Conservation (phyloP, 2,329 filamentous ascomycete genomes). For the Endothia cerciana region DNA sequence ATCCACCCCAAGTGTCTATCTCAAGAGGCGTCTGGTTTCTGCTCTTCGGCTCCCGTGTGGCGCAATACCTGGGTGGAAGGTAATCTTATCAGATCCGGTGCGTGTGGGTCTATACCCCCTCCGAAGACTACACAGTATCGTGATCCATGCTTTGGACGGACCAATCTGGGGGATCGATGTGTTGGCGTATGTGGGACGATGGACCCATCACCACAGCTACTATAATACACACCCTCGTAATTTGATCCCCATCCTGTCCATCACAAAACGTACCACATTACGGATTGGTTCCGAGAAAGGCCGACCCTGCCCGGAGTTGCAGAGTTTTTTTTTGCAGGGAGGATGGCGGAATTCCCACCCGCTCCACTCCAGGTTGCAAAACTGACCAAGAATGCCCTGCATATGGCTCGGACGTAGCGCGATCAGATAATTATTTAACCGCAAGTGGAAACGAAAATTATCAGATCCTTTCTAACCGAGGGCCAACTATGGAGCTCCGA, state of each 20-base stretch:
- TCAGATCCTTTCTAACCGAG: conserved; percentile 1
- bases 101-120: not conserved
- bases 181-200: not conserved
- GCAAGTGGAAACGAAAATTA: conserved; percentile 1
- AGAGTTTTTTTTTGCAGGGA: conserved; percentile 9
- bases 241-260: not conserved
- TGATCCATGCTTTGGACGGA: not conserved
- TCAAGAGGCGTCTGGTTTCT: not conserved
- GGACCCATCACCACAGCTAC: not conserved
- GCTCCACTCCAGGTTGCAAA: not conserved
- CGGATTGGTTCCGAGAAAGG: not conserved
- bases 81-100: conserved; percentile 14
- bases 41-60: conserved; percentile 1
- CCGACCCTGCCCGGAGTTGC: not conserved
- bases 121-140: not conserved
- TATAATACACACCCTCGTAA: not conserved
- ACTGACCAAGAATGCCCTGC: not conserved
- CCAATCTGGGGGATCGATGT: not conserved
- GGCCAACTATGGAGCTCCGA: not conserved
- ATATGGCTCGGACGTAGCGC: not conserved
- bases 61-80: conserved; percentile 1
- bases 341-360: not conserved
- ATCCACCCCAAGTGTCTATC: not conserved
- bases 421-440: not conserved
- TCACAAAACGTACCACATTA: not conserved